Evolutionary conservation across 108 stramenopile genomes (phyloP).

Genomic region (Pelagomonas calceolata): DNA sequence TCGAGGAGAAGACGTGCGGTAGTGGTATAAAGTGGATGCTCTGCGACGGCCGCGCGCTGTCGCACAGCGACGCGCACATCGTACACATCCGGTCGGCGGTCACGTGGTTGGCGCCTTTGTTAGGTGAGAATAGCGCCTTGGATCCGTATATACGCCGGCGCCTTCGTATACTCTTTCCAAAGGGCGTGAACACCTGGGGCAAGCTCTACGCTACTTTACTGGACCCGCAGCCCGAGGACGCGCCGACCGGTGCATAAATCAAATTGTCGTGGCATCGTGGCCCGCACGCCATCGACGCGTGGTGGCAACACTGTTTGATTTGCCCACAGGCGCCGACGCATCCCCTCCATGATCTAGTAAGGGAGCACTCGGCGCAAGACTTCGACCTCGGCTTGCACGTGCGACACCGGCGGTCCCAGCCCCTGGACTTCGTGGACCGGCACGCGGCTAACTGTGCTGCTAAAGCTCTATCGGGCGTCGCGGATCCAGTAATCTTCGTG

Average conservation of each 20-base stretch:
- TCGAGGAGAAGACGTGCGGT: background rate
- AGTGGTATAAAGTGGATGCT: background rate
- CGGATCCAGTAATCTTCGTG: background rate
- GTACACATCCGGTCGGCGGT: background rate
- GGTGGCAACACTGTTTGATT: too few relatives aligned
- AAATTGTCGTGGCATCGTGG: too few relatives aligned
- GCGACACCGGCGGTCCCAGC: background rate
- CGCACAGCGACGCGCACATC: background rate
- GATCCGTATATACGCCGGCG: background rate
- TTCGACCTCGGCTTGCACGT: background rate
- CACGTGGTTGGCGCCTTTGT: background rate
- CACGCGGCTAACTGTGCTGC: background rate
- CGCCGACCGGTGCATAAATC: too few relatives aligned
- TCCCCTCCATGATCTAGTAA: too few relatives aligned
- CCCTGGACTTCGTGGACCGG: background rate
- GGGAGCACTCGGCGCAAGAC: too few relatives aligned
- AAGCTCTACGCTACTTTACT: background rate
- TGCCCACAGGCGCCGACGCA: too few relatives aligned
- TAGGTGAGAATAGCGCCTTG: background rate
- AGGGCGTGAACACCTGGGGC: background rate
- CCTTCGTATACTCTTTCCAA: background rate
- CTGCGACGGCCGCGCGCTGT: background rate
- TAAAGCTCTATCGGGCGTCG: background rate
- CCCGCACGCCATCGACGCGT: too few relatives aligned
- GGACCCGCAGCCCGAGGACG: background rate